A percentile compares a stretch with the other conserved stretches of the same genome.
Evolutionary conservation across 140 eudicot genomes (phyloP).

Genomic region (Oenanthe javanica): DNA sequence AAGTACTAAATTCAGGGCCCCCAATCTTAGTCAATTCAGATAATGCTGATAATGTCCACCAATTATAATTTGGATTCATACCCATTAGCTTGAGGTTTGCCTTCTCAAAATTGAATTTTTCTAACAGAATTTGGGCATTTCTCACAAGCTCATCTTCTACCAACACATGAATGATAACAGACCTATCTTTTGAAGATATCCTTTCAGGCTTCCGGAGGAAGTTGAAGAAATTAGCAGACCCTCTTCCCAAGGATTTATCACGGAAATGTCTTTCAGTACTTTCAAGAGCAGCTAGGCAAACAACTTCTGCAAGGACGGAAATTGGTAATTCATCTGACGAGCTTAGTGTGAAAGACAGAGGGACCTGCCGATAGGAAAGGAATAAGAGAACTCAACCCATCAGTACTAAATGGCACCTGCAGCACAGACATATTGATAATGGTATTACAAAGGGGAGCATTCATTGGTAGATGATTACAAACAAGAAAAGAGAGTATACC

Average conservation of each 20-base stretch:
- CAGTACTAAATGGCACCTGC: slow-evolving; percentile 51
- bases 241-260: slow-evolving; percentile 31
- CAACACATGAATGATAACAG: slow-evolving; percentile 49
- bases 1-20: slow-evolving; percentile 65
- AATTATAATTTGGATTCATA: slow-evolving; percentile 24
- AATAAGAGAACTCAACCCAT: slow-evolving; percentile 51
- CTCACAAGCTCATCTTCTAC: slow-evolving; percentile 62
- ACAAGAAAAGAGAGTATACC: slow-evolving; percentile 15
- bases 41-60: slow-evolving; percentile 45
- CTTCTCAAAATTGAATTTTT: slow-evolving; percentile 40
- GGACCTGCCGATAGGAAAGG: slow-evolving; percentile 68
- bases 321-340: slow-evolving; percentile 59
- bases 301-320: slow-evolving; percentile 71
- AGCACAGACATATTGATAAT: slow-evolving; percentile 27
- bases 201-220: slow-evolving; percentile 41
- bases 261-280: slow-evolving; percentile 44
- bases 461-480: not conserved
- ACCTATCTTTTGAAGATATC: slow-evolving; percentile 52
- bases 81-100: slow-evolving; percentile 25
- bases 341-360: slow-evolving; percentile 57
- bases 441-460: slow-evolving; percentile 22
- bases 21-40: slow-evolving; percentile 67
- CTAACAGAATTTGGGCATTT: slow-evolving; percentile 52
- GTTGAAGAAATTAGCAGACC: slow-evolving; percentile 27
- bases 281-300: slow-evolving; percentile 61